These are phyloP conservation scores for Gonium pectorale DNA, from an alignment of 139 green algal genomes.

Conservation along the genomic window DNA sequence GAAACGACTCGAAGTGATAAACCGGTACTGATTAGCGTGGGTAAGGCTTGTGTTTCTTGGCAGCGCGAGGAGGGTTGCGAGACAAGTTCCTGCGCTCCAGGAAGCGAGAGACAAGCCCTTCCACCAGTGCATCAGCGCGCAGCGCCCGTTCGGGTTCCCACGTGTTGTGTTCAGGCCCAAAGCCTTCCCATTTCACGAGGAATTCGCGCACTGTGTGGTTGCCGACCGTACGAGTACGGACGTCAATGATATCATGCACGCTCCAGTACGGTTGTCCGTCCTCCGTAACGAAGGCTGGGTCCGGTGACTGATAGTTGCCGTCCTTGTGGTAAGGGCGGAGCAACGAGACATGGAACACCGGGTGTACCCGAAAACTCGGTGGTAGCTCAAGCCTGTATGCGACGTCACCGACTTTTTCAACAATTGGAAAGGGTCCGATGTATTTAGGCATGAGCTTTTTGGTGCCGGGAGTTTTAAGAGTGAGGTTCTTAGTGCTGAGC, in stretches of 20 bases:
- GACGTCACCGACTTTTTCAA: not conserved
- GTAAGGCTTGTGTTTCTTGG: too few relatives aligned
- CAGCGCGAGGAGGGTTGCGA: too few relatives aligned
- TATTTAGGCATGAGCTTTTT: slow-evolving; percentile 55
- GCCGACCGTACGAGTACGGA: not conserved
- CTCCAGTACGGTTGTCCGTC: not conserved
- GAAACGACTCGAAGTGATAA: too few relatives aligned
- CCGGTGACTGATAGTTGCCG: not conserved
- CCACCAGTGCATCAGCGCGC: too few relatives aligned
- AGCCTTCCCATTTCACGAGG: slow-evolving; percentile 24
- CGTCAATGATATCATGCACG: not conserved
- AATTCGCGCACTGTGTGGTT: not conserved
- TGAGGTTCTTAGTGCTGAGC: slow-evolving; percentile 46
- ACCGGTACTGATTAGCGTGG: too few relatives aligned
- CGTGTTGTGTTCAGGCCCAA: slow-evolving; percentile 37
- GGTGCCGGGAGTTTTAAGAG: slow-evolving; percentile 2
- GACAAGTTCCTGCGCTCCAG: too few relatives aligned
- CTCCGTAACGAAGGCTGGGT: not conserved
- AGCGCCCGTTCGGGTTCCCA: slow-evolving; percentile 50
- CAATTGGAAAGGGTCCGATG: slow-evolving; percentile 58
- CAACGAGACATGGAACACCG: slow-evolving; percentile 51
- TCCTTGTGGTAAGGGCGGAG: not conserved
- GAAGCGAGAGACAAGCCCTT: too few relatives aligned
- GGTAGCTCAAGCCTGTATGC: slow-evolving; percentile 51
- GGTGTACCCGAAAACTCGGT: slow-evolving; percentile 39